These are phyloP conservation scores for Stentor roeselii DNA, from an alignment of 73 alveolate genomes.

Conservation along the genomic window DNA sequence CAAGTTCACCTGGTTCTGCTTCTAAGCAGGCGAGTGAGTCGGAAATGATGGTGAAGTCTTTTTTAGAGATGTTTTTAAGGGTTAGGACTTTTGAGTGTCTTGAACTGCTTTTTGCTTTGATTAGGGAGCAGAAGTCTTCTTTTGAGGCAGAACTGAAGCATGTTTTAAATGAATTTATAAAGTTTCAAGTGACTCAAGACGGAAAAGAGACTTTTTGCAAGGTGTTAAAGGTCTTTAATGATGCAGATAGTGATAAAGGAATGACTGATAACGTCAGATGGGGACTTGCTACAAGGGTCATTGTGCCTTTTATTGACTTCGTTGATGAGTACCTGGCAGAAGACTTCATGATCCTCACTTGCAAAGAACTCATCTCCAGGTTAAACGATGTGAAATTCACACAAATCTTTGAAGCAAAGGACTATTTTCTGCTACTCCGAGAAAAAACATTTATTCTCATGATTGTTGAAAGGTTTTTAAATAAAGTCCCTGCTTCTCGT, in stretches of 20 bases:
- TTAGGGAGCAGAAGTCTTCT: slow-evolving; percentile 45
- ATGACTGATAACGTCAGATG: slow-evolving; percentile 45
- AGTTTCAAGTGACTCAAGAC: neutral
- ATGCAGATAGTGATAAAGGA: slow-evolving; percentile 25
- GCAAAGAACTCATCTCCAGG: slow-evolving; percentile 53
- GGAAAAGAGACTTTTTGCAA: slow-evolving; percentile 22
- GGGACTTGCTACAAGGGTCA: slow-evolving; percentile 40
- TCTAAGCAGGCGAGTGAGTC: neutral
- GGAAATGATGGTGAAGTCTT: neutral
- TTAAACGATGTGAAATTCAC: slow-evolving; percentile 28
- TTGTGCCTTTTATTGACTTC: slow-evolving; percentile 28
- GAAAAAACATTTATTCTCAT: slow-evolving; percentile 71
- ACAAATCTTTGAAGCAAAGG: slow-evolving; percentile 19
- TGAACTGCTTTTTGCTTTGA: slow-evolving; percentile 37
- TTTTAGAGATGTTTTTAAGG: neutral
- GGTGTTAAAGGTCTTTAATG: slow-evolving; percentile 8
- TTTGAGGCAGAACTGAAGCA: slow-evolving; percentile 38
- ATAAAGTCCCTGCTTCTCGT: slow-evolving; percentile 63
- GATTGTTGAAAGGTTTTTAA: slow-evolving; percentile 72
- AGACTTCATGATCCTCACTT: slow-evolving; percentile 38
- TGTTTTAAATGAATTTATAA: slow-evolving; percentile 34
- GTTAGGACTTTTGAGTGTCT: slow-evolving; percentile 27
- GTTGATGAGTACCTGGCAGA: slow-evolving; percentile 31
- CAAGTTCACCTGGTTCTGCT: neutral
- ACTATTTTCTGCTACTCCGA: slow-evolving; percentile 35